These are phyloP conservation scores for Usnea hakonensis DNA, from an alignment of 495 filamentous ascomycete genomes.

Conservation along the genomic window DNA sequence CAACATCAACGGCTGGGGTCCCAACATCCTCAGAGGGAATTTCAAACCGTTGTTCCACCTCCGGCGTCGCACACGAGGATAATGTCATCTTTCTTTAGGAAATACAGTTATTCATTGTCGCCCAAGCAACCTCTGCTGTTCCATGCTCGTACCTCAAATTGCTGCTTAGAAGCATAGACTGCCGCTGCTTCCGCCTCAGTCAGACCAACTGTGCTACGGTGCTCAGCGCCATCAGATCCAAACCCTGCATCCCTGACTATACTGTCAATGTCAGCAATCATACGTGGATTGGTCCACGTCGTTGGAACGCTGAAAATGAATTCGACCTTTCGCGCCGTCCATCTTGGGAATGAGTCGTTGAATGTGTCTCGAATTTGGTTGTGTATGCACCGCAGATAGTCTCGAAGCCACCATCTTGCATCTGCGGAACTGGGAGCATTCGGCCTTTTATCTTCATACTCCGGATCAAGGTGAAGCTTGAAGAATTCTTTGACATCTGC, in stretches of 20 bases:
- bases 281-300: conserved; percentile 52
- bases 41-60: conserved; percentile 43
- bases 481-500: conserved; percentile 47
- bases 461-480: conserved; percentile 51
- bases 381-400: conserved; percentile 52
- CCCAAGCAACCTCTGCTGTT: conserved; percentile 14
- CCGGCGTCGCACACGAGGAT: conserved; percentile 49
- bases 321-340: conserved; percentile 44
- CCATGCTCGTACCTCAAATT: conserved; percentile 13
- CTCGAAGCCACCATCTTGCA: conserved; percentile 47
- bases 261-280: conserved; percentile 48
- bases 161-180: conserved; percentile 43
- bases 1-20: not conserved
- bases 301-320: conserved; percentile 63
- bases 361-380: conserved; percentile 45
- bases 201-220: conserved; percentile 47
- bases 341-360: conserved; percentile 35
- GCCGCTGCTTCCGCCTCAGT: conserved; percentile 65
- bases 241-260: conserved; percentile 47
- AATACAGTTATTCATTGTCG: conserved; percentile 3
- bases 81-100: conserved; percentile 32
- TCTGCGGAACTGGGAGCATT: conserved; percentile 34
- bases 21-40: not conserved
- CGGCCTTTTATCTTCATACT: conserved; percentile 31
- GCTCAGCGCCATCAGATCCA: conserved; percentile 34